Percentiles rank a stretch among this genome's conserved stretches.
phyloP scores from a whole-genome alignment of 2,329 filamentous ascomycete genomes.

The Clarireedia homoeocarpa region DNA sequence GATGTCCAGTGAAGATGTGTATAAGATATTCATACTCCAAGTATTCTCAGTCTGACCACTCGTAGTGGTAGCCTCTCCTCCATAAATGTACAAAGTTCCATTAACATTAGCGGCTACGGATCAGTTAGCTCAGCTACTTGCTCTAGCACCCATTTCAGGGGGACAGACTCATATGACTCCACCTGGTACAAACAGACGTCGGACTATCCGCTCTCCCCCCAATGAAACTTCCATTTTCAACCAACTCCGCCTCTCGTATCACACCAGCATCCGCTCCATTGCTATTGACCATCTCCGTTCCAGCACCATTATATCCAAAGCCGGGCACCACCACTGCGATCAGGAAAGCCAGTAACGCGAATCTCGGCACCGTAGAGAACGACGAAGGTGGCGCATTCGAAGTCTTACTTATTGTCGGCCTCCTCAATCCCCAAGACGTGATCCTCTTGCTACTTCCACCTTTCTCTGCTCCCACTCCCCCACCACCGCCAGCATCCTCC shows the following conservation, averaged over 20 bases:
- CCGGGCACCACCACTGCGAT: conserved; percentile 44
- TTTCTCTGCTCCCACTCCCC: conserved; percentile 5
- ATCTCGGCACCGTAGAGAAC: conserved; percentile 35
- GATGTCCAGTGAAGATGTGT: not conserved
- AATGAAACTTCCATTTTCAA: conserved; percentile 27
- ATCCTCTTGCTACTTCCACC: not conserved
- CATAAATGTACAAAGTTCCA: conserved; percentile 69
- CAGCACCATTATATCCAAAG: conserved; percentile 32
- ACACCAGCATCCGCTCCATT: conserved; percentile 42
- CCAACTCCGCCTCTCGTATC: conserved; percentile 29
- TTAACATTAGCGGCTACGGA: conserved; percentile 55
- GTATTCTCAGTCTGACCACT: conserved; percentile 52
- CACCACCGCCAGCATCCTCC: not conserved
- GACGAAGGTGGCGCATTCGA: conserved; percentile 37
- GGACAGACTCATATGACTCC: conserved; percentile 51
- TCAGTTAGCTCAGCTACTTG: not conserved
- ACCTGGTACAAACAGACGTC: conserved; percentile 54
- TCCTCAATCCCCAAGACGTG: not conserved
- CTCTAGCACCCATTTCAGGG: not conserved
- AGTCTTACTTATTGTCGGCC: conserved; percentile 36
- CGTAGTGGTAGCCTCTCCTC: conserved; percentile 54
- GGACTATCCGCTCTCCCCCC: conserved; percentile 39
- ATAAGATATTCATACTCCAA: conserved; percentile 50
- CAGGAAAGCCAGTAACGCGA: conserved; percentile 41
- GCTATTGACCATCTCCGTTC: conserved; percentile 34